phyloP scores from a whole-genome alignment of 2,329 filamentous ascomycete genomes.

The Pleomassaria siparia region DNA sequence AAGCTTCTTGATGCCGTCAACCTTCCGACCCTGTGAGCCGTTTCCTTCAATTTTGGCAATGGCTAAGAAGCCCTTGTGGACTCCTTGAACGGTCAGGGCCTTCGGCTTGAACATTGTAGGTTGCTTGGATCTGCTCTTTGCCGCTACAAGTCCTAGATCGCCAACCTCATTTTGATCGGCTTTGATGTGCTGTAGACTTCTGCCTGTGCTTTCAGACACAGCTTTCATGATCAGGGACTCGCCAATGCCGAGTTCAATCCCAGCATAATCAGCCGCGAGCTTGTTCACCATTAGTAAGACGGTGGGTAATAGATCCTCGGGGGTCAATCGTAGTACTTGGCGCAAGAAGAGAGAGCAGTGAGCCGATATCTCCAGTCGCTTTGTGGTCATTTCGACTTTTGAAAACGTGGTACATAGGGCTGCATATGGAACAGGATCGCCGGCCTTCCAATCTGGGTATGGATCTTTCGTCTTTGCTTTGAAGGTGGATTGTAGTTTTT shows the following conservation, averaged over 20 bases:
- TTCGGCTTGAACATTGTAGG: constrained; percentile 99
- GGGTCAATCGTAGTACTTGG: constrained; percentile 90
- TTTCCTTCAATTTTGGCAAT: constrained; percentile 87
- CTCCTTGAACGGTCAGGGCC: constrained; percentile 79
- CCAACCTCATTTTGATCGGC: constrained; percentile 95
- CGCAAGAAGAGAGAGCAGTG: constrained; percentile 89
- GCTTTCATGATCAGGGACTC: constrained; percentile 99
- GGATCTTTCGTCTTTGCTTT: constrained; percentile 70
- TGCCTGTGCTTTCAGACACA: constrained; percentile 90
- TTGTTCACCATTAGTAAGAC: constrained; percentile 98
- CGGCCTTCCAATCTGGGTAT: constrained; percentile 94
- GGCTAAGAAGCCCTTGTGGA: constrained; percentile 82
- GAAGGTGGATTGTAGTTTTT: constrained; percentile 78
- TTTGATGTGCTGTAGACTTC: constrained; percentile 87
- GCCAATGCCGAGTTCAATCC: constrained; percentile 96
- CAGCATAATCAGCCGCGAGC: constrained; percentile 92
- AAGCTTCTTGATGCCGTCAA: constrained; percentile 93
- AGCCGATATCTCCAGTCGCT: constrained; percentile 82
- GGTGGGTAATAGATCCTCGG: constrained; percentile 81
- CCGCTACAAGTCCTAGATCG: constrained; percentile 89
- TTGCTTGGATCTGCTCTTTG: constrained; percentile 93
- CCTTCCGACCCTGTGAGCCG: constrained; percentile 86
- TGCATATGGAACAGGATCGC: constrained; percentile 88
- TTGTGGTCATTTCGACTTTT: constrained; percentile 90
- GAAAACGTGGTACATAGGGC: constrained; percentile 94